Evolutionary conservation across 805 yeast species (phyloP).

Genomic region (Lachancea sp.): DNA sequence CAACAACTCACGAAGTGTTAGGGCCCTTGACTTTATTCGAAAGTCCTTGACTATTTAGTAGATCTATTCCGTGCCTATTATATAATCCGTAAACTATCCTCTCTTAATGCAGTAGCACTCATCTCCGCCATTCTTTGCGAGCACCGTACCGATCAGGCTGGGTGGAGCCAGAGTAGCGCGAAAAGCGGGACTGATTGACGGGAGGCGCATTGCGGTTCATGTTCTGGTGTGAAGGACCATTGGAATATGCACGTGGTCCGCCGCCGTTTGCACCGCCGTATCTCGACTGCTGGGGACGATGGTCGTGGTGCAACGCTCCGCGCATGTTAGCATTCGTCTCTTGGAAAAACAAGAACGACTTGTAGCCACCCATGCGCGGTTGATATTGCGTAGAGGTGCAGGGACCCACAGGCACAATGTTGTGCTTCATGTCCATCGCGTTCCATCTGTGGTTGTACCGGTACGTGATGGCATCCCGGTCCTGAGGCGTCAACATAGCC

Average conservation of each 20-base stretch:
- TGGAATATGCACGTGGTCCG: background rate
- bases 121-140: slow-evolving; percentile 1
- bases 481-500: slow-evolving; percentile 59
- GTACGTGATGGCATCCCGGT: slow-evolving; percentile 53
- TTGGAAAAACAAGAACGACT: slow-evolving; percentile 33
- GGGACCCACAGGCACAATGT: slow-evolving; percentile 44
- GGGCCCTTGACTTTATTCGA: too few relatives aligned
- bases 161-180: background rate
- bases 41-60: too few relatives aligned
- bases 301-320: background rate
- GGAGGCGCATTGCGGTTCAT: background rate
- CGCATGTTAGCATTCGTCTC: slow-evolving; percentile 1
- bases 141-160: background rate
- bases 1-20: too few relatives aligned
- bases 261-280: background rate
- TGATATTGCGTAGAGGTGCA: slow-evolving; percentile 39
- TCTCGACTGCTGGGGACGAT: slow-evolving; percentile 2
- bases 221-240: background rate
- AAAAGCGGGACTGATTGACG: background rate
- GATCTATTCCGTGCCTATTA: too few relatives aligned
- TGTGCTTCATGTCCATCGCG: slow-evolving; percentile 33
- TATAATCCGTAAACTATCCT: too few relatives aligned
- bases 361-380: slow-evolving; percentile 48
- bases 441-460: slow-evolving; percentile 36
- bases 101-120: background rate